Conservation (phyloP, 768 basidiomycete genomes). For the Serendipita sp. region DNA sequence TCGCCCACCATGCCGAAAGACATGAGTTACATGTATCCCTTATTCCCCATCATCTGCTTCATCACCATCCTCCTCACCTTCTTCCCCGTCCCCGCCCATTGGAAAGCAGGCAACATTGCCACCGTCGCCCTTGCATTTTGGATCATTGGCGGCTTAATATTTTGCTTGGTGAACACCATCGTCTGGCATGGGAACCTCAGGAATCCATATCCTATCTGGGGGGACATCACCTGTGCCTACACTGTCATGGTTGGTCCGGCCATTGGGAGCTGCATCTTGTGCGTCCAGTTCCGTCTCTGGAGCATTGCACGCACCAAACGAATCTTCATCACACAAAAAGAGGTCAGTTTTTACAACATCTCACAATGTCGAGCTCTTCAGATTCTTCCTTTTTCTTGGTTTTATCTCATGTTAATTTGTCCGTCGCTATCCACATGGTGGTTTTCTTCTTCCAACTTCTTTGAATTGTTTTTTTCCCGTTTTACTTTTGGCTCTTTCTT, state of each 20-base stretch:
- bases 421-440: too few species aligned
- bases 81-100: not conserved
- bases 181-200: not conserved
- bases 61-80: not conserved
- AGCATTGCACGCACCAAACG: not conserved
- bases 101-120: not conserved
- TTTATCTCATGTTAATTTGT: too few species aligned
- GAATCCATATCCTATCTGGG: not conserved
- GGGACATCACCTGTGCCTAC: not conserved
- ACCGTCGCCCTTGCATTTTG: not conserved
- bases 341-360: too few species aligned
- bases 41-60: not conserved
- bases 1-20: too few species aligned
- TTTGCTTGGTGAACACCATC: not conserved
- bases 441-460: too few species aligned
- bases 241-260: not conserved
- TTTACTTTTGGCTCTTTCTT: too few species aligned
- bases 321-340: not conserved
- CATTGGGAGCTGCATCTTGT: not conserved
- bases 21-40: not conserved
- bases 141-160: not conserved
- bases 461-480: too few species aligned
- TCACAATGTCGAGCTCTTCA: too few species aligned
- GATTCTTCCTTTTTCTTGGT: too few species aligned
- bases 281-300: not conserved